Conservation (phyloP, 495 filamentous ascomycete species). For the Astrothelium subdiscretum region DNA sequence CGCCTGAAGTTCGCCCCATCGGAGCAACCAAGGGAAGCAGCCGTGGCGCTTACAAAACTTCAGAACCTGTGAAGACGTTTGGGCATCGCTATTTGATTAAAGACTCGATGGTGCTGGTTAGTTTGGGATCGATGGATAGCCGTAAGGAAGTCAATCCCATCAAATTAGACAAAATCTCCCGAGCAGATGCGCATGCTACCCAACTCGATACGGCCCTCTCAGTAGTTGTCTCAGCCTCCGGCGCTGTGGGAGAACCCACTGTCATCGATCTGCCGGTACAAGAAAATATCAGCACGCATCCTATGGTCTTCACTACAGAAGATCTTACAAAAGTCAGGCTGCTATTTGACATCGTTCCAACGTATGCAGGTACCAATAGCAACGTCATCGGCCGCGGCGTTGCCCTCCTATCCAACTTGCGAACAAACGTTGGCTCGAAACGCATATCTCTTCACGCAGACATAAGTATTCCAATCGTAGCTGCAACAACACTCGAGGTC, state of each 20-base stretch:
- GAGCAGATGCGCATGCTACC: slow-evolving; percentile 77
- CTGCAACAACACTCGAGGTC: slow-evolving; percentile 67
- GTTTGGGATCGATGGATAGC: slow-evolving; percentile 86
- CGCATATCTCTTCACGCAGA: slow-evolving; percentile 88
- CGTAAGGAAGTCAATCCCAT: slow-evolving; percentile 60
- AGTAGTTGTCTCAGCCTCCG: slow-evolving; percentile 78
- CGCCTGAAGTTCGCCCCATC: slow-evolving; percentile 16
- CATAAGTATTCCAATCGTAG: slow-evolving; percentile 81
- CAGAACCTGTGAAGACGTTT: slow-evolving; percentile 83
- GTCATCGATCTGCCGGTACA: slow-evolving; percentile 88
- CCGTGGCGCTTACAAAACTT: slow-evolving; percentile 27
- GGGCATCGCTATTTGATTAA: slow-evolving; percentile 90
- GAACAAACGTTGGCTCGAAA: slow-evolving; percentile 63
- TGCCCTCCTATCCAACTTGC: slow-evolving; percentile 75
- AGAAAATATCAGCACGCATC: slow-evolving; percentile 85
- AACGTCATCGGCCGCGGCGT: slow-evolving; percentile 85
- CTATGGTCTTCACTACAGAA: slow-evolving; percentile 70
- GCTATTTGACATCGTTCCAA: slow-evolving; percentile 93
- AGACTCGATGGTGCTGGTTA: slow-evolving; percentile 81
- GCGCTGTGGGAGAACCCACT: slow-evolving; percentile 74
- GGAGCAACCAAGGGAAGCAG: not conserved
- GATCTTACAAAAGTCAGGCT: slow-evolving; percentile 76
- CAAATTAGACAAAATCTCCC: slow-evolving; percentile 76
- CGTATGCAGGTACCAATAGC: slow-evolving; percentile 82
- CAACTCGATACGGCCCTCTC: slow-evolving; percentile 91